Conservation (phyloP, 345 rosid species). For the Populus pruinosa region DNA sequence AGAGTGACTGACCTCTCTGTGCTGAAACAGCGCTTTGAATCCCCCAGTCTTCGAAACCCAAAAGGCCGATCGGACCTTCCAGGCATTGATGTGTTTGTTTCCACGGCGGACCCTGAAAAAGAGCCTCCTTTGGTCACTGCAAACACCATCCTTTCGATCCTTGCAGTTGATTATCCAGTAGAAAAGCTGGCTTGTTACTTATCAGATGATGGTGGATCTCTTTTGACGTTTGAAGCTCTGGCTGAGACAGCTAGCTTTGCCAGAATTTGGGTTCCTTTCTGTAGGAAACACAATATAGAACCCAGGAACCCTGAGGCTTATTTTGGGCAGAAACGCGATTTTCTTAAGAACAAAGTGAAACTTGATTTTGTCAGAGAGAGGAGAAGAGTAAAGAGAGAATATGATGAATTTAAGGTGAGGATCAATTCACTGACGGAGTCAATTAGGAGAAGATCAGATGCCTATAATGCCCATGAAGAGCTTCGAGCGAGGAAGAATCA, state of each 20-base stretch:
- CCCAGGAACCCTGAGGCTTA: constrained; percentile 79
- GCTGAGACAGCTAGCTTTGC: constrained; percentile 81
- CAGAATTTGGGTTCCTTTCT: constrained; percentile 73
- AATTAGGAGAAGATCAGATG: constrained; percentile 71
- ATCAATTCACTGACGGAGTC: constrained; percentile 67
- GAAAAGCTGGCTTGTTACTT: constrained; percentile 76
- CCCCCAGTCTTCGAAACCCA: constrained; percentile 69
- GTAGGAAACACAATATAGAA: constrained; percentile 65
- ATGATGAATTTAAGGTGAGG: constrained; percentile 81
- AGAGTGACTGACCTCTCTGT: constrained; percentile 64
- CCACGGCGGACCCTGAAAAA: constrained; percentile 79
- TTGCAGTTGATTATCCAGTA: constrained; percentile 75
- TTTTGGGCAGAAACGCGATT: constrained; percentile 67
- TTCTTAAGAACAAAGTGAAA: constrained; percentile 70
- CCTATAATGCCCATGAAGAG: constrained; percentile 74
- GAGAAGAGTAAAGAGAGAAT: constrained; percentile 78
- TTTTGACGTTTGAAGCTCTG: constrained; percentile 68
- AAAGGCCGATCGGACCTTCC: constrained; percentile 80
- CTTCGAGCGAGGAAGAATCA: constrained; percentile 66
- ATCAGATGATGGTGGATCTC: constrained; percentile 75
- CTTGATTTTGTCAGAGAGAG: constrained; percentile 73
- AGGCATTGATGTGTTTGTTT: constrained; percentile 71
- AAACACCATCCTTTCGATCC: constrained; percentile 68
- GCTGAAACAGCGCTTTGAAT: constrained; percentile 59
- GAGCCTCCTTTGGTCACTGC: constrained; percentile 82